These are phyloP conservation scores for Lactarius pseudohatsudake DNA, from an alignment of 768 basidiomycete species.

Conservation along the genomic window DNA sequence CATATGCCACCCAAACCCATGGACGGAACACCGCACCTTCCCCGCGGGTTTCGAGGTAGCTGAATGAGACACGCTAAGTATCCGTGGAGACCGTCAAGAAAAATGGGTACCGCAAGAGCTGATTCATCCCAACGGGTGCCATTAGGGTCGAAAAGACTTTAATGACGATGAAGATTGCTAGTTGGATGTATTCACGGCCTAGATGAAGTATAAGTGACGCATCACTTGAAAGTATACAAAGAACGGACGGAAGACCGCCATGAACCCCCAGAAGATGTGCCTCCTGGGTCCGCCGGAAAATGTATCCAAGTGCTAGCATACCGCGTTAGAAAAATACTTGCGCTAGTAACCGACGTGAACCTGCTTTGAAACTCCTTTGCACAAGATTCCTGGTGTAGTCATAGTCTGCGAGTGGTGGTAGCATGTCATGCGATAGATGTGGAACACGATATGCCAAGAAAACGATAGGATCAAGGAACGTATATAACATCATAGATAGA, in stretches of 20 bases:
- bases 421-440: too few species aligned
- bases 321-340: not conserved
- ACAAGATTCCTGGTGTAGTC: constrained; percentile 39
- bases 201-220: not conserved
- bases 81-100: not conserved
- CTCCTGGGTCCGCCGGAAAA: constrained; percentile 7
- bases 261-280: constrained; percentile 34
- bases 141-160: constrained; percentile 31
- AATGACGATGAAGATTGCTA: constrained; percentile 16
- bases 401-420: constrained; percentile 41
- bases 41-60: constrained; percentile 60
- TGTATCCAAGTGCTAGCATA: constrained; percentile 33
- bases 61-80: constrained; percentile 28
- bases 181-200: constrained; percentile 25
- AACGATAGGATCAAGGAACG: too few species aligned
- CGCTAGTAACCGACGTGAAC: constrained; percentile 9
- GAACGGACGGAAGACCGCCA: constrained; percentile 30
- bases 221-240: not conserved
- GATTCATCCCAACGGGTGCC: constrained; percentile 36
- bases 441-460: too few species aligned
- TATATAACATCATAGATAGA: too few species aligned
- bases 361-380: constrained; percentile 37
- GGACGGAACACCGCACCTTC: constrained; percentile 51
- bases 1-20: constrained; percentile 64
- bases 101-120: constrained; percentile 34